These are phyloP conservation scores for Orbilia blumenaviensis DNA, from an alignment of 2,329 filamentous ascomycete genomes.

Conservation along the genomic window DNA sequence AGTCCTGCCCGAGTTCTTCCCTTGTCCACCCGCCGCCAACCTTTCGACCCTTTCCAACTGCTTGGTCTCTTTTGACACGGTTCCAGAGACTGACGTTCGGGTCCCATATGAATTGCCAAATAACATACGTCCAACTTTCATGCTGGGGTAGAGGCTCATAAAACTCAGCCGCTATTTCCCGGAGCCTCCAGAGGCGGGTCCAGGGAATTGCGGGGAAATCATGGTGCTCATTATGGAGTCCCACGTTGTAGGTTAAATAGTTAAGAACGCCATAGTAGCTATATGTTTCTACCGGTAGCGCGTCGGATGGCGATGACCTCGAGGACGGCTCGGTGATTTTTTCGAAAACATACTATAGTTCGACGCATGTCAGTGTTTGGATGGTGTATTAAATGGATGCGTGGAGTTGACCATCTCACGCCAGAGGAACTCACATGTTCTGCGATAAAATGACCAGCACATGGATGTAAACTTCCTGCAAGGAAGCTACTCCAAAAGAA, in stretches of 20 bases:
- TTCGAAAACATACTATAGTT: constrained; percentile 73
- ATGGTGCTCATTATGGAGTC: constrained; percentile 97
- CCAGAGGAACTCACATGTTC: constrained; percentile 71
- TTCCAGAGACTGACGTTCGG: constrained; percentile 88
- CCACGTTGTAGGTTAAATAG: constrained; percentile 93
- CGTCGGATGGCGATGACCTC: constrained; percentile 68
- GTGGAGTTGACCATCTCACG: no score
- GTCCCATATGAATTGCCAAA: constrained; percentile 96
- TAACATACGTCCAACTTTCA: constrained; percentile 88
- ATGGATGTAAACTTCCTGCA: constrained; percentile 90
- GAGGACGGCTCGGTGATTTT: constrained; percentile 67
- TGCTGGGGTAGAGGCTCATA: constrained; percentile 88
- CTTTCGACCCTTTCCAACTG: constrained; percentile 66
- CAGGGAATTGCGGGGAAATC: constrained; percentile 97
- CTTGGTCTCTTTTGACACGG: constrained; percentile 88
- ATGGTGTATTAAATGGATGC: no score
- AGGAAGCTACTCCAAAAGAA: constrained; percentile 90
- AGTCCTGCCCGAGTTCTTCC: constrained; percentile 46
- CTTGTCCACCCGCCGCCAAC: constrained; percentile 64
- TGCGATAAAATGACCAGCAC: constrained; percentile 97
- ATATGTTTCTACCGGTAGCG: constrained; percentile 85
- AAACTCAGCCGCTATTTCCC: constrained; percentile 85
- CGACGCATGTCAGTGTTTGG: not conserved
- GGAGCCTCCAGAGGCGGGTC: constrained; percentile 81
- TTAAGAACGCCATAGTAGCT: constrained; percentile 96